Evolutionary conservation across 2,329 filamentous ascomycete genomes (phyloP).

Genomic region (Verticillium isaacii): DNA sequence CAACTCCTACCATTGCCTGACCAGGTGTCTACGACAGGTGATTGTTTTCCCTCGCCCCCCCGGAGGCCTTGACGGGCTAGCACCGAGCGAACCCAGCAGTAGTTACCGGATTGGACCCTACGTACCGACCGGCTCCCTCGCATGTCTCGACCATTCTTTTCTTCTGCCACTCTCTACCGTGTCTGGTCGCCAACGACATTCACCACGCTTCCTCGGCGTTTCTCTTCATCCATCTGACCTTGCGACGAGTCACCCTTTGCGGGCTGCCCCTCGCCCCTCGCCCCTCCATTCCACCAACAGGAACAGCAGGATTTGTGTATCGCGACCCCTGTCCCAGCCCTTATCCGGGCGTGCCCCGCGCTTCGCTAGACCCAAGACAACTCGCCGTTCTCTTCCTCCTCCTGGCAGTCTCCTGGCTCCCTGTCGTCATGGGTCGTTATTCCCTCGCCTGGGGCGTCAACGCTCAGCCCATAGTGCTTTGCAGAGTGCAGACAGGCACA

Average conservation of each 20-base stretch:
- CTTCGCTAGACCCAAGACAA: conserved; percentile 4
- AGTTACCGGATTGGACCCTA: neutral
- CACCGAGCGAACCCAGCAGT: neutral
- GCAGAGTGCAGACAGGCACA: neutral
- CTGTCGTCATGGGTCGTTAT: neutral
- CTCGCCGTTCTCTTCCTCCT: neutral
- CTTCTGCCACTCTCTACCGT: neutral
- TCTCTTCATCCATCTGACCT: neutral
- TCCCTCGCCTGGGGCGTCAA: neutral
- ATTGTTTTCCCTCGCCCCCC: neutral
- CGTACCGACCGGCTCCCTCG: neutral
- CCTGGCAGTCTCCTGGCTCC: neutral
- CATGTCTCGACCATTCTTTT: neutral
- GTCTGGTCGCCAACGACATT: neutral
- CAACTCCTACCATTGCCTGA: neutral
- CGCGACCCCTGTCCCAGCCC: conserved; percentile 14
- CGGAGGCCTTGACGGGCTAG: neutral
- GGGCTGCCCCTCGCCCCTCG: neutral
- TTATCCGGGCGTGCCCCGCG: conserved; percentile 14
- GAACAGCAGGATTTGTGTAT: conserved; percentile 13
- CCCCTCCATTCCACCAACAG: neutral
- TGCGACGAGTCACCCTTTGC: neutral
- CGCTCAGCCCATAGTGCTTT: neutral
- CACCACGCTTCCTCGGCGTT: neutral
- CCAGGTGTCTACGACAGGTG: neutral